Conservation (phyloP, 2,329 filamentous ascomycete genomes). For the Thermoascus crustaceus region DNA sequence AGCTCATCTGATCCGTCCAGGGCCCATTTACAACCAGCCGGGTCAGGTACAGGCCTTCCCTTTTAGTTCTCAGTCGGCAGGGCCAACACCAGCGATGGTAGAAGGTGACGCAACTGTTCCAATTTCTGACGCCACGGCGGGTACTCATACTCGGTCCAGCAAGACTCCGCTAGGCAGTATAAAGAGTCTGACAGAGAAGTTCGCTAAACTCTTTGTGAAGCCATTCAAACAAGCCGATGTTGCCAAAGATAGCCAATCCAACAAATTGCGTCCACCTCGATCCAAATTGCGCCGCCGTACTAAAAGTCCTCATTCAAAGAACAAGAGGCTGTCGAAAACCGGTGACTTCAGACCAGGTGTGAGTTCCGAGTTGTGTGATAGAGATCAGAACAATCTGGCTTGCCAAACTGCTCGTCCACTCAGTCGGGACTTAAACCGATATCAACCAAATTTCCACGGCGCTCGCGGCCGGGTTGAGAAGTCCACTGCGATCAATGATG, state of each 20-base stretch:
- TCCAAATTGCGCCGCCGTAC: background rate
- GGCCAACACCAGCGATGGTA: too few relatives aligned
- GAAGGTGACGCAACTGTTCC: too few relatives aligned
- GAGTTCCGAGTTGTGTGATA: too few relatives aligned
- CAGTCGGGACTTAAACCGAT: background rate
- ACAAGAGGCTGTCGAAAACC: too few relatives aligned
- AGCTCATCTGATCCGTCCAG: too few relatives aligned
- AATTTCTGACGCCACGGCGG: background rate
- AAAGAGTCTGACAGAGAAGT: background rate
- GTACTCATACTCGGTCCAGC: background rate
- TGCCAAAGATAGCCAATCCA: slow-evolving; percentile 1
- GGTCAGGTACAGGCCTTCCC: too few relatives aligned
- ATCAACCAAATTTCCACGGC: background rate
- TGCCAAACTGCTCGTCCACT: too few relatives aligned
- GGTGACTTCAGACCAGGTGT: too few relatives aligned
- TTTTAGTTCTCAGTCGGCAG: too few relatives aligned
- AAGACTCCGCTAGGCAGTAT: background rate
- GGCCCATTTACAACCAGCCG: too few relatives aligned
- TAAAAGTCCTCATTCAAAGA: too few relatives aligned
- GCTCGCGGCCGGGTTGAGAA: background rate
- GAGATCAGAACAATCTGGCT: too few relatives aligned
- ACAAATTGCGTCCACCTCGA: background rate
- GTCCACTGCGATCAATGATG: background rate
- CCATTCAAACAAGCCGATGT: background rate
- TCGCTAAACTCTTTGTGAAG: background rate